Base-by-base conservation (phyloP, 768 basidiomycete species). In the Myochromella boudieri region DNA sequence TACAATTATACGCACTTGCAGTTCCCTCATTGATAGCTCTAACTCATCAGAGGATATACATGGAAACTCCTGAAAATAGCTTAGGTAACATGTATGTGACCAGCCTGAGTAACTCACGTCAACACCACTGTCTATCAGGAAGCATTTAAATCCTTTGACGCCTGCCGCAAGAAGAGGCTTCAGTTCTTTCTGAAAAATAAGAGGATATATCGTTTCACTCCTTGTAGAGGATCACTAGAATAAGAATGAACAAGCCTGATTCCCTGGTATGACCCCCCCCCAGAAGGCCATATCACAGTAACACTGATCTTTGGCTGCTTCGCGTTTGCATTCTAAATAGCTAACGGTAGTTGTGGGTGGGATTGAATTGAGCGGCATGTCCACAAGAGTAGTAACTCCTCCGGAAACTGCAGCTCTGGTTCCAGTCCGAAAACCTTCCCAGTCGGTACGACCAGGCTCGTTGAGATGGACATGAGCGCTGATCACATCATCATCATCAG, bases 351-450 rank as follows among this genome's bases (percentile, higher is more conserved):
- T 95, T 0, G 97, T 97, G 0, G 97, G 93, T 1, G 95, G 95
- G 44, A 98, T 90, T 2, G 94, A 95, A 66, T 99, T 97, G 44
- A 99, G 73, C 2, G 95, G 97, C 95, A 98, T 99, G 68, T 98
- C 97, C 25, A 97, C 85, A 17, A 98, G 72, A 5, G 92, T 91
- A 6, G 95, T 97, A n/a, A 97, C 82, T 6, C 95, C 97, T 17
- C 95, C 95, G 1, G 92, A 87, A 1, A 84, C 82, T 1, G 95
- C 95, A 15, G 95, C 95, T 44, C 74, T 70, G 1, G 94, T 95
- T n/a, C 92, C 94, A 0, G 91, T 90, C 69, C 77, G 80, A 62
- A 97, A 95, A 0, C 94, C 94, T 61, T 97, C 94, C 94, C 94
- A 97, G 48, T 87, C 83, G 2, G 91, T 91, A 20, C 94, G 82